Conservation (phyloP, 2,329 filamentous ascomycete genomes). For the Aspergillus unguis region DNA sequence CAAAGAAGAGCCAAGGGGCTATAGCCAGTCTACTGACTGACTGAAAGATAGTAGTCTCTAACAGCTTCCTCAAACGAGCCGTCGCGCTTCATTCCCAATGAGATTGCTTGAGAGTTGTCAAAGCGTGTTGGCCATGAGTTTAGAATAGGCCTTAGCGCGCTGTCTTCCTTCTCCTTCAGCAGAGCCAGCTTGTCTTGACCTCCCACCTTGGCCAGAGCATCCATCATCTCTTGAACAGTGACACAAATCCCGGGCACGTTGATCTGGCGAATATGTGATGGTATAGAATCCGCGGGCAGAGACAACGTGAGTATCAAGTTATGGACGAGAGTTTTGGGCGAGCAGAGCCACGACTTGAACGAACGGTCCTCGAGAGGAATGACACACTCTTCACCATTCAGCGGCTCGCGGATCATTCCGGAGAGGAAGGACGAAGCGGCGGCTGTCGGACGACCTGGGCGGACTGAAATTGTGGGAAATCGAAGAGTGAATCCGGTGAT, state of each 20-base stretch:
- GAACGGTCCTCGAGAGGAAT: constrained; percentile 50
- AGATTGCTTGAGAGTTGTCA: constrained; percentile 51
- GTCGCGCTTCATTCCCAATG: constrained; percentile 53
- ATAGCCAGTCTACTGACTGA: constrained; percentile 15
- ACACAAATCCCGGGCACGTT: constrained; percentile 56
- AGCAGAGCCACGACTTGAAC: constrained; percentile 55
- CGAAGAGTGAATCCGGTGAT: constrained; percentile 58
- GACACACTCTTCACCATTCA: constrained; percentile 53
- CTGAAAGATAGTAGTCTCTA: constrained; percentile 51
- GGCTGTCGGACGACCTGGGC: constrained; percentile 58
- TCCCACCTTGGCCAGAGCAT: constrained; percentile 54
- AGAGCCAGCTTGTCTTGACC: constrained; percentile 51
- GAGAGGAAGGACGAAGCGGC: constrained; percentile 63
- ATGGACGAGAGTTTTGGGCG: constrained; percentile 51
- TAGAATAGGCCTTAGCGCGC: constrained; percentile 51
- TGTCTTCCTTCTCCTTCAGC: constrained; percentile 52
- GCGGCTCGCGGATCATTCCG: constrained; percentile 63
- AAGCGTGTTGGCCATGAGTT: constrained; percentile 57
- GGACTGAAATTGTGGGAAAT: constrained; percentile 61
- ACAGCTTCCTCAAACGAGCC: constrained; percentile 54
- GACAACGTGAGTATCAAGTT: constrained; percentile 53
- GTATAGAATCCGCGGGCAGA: constrained; percentile 41
- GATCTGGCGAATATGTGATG: constrained; percentile 49
- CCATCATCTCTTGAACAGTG: constrained; percentile 55
- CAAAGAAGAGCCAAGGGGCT: not conserved